Base-by-base conservation (phyloP, 1,139 yeast species). In the Petasospora rhodanensis region DNA sequence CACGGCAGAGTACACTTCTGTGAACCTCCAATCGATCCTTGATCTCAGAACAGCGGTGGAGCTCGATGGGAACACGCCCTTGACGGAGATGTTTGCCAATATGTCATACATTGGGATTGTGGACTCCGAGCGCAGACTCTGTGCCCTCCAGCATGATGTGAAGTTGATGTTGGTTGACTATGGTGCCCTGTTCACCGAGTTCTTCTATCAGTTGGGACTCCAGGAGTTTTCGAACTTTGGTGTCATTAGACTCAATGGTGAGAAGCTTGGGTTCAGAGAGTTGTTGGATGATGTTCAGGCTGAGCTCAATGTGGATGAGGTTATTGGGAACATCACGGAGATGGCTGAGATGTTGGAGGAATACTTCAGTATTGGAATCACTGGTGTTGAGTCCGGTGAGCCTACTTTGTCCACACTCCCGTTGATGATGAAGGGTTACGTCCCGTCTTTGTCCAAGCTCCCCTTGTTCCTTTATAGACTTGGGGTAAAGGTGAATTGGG, bases 181-280 rank as follows among this genome's bases (percentile, higher is more conserved):
- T 55, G 86, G 82, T 0, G 68, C 83, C 0, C 55, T 86, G 1
- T 63, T 80, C 20, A 60, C 62, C 41, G 89, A 84, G 43, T 65
- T 86, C 35, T 87, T 82, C 52, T 91, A 87, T 54, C 97, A 93
- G 49, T 60, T 82, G 7, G 86, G 82, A 0, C 59, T 91, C 13
- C 63, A 79, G 2, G 89, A 85, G 40, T 87, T 93, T 58, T 74
- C 81, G 31, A 89, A 87, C 51, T 89, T 76, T 58, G 98, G 98
- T 1, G 66, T 62, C 14, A 67, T 81, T 5, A 59, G 59, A 15
- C 58, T 81, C 4, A 55, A 61, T 35, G 52, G 30, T n/a, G n/a
- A 3, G 18, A 14, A 18, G 33, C 14, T 28, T 24, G 6, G 71
- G 5, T 47, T 7, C 29, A 14, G 20, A n/a, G 22, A 15, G 4